Evolutionary conservation across 1,284 basidiomycete species (phyloP).

Genomic region (Microbotryum scabiosae): DNA sequence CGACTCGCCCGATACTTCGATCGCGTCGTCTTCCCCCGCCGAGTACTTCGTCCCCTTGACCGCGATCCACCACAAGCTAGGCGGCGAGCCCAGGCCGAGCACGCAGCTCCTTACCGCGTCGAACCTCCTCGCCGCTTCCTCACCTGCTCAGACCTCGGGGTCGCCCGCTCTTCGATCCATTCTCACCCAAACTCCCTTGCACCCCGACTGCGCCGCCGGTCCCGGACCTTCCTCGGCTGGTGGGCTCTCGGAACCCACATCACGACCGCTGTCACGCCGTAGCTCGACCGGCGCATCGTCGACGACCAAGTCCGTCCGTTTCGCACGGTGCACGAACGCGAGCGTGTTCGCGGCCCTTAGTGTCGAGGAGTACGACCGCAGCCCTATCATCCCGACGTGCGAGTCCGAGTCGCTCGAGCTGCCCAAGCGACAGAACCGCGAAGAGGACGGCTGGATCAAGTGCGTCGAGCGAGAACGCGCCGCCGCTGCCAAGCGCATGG

Average conservation of each 20-base stretch:
- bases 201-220: constrained; percentile 3
- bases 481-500: constrained; percentile 4
- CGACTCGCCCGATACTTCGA: constrained; percentile 19
- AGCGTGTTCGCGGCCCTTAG: constrained; percentile 28
- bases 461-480: constrained; percentile 24
- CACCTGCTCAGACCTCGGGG: background rate
- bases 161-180: constrained; percentile 16
- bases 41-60: background rate
- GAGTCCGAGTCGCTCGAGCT: constrained; percentile 23
- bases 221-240: constrained; percentile 7
- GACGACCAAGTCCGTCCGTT: constrained; percentile 25
- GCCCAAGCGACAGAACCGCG: constrained; percentile 14
- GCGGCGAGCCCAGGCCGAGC: background rate
- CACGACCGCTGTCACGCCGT: constrained; percentile 27
- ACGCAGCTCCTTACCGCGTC: constrained; percentile 5
- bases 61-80: background rate
- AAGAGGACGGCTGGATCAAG: constrained; percentile 27
- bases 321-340: constrained; percentile 31
- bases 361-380: constrained; percentile 28
- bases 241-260: constrained; percentile 10
- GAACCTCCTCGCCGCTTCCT: background rate
- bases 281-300: constrained; percentile 17
- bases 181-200: constrained; percentile 5
- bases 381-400: constrained; percentile 29
- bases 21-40: background rate